Base-by-base conservation (phyloP, 2,329 filamentous ascomycete genomes). In the Trichocomaceae sp. region DNA sequence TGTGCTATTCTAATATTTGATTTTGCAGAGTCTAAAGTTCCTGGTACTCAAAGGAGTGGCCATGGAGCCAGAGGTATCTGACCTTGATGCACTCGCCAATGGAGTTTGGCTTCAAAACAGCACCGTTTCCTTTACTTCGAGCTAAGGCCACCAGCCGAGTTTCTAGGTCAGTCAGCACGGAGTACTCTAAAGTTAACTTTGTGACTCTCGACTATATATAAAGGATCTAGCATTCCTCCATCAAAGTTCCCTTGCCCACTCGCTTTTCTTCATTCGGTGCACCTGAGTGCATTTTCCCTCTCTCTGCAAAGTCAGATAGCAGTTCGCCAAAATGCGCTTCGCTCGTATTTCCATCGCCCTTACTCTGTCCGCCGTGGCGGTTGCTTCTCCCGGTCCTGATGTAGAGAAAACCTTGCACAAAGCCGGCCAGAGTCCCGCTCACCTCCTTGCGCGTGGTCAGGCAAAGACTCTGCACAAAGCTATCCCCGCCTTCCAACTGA, bases 281-380 rank as follows among this genome's bases (percentile, higher is more conserved):
- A 19, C 19, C 23, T 42, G 5, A 7, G 17, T 47, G 15, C 19
- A n/a, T 39, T 49, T 20, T 17, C 5, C 3, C n/a, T 35, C 0
- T 35, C 39, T 17, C 9, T 50, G 8, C 7, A 39, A 23, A 23
- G 9, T 7, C 23, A 7, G 13, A 37, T 10, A 35, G 33, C 39
- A 31, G 5, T 19, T 29, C 17, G 33, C 20, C 48, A 55, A 13
- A 19, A 56, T 56, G 54, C 54, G 50, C 19, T 49, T 56, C 31
- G 22, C 45, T 35, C 45, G 49, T 19, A 13, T 56, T 22, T 56
- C 54, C 23, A 37, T 56, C 42, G 10, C 44, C 37, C 26, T 56
- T 19, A 50, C 54, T n/a, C 54, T 56, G 29, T 56, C 54, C 26
- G 17, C 45, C 12, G 50, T 17, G 37, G 31, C 49, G 17, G 37